Evolutionary conservation across 495 filamentous ascomycete species (phyloP), one percentile per base, ranked within the genome.

Genomic region (Antarctomyces pellizariae): DNA sequence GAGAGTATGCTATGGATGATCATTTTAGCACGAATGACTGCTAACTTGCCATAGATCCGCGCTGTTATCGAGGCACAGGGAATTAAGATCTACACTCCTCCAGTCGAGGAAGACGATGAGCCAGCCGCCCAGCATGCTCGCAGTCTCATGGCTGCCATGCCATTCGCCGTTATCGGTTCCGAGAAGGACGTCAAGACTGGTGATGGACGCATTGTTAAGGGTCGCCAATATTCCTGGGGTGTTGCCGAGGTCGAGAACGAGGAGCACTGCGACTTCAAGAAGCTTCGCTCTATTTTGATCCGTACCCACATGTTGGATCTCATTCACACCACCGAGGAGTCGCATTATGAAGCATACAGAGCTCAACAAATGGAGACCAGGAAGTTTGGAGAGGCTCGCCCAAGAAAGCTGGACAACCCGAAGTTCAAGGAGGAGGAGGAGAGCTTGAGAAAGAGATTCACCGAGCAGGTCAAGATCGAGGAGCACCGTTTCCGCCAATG

Each of bases 361-460:
- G 86, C 89, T 18, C 77, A 86, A 49, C 86, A 97, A 53, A 97
- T 97, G 86, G 86, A 97, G 69, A 97, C 86, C 28, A 69, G 86
- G 52, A 97, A 97, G 56, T 95, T 95, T 39, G 86, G 86, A 50
- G 86, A 97, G 61, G 84, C 84, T 22, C 67, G 86, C 28, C 86
- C 86, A 36, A 62, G 82, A 52, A 97, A 97, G 63, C 64, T 97
- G 35, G 86, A 97, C 61, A 97, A 97, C 61, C 86, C 86, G 52
- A 95, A 95, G 65, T 97, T 95, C 70, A 97, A 97, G 64, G 86
- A 97, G 50, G 86, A 97, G 52, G 86, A 97, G 44, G 86, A 97
- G 63, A 77, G 71, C 36, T 63, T 97, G 38, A 70, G 86, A 49
- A 97, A 97, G 74, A 67, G 86, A 35, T 97, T 97, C 59, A 97